phyloP scores from a whole-genome alignment of 257 asterid species.

The Solanum piurae region DNA sequence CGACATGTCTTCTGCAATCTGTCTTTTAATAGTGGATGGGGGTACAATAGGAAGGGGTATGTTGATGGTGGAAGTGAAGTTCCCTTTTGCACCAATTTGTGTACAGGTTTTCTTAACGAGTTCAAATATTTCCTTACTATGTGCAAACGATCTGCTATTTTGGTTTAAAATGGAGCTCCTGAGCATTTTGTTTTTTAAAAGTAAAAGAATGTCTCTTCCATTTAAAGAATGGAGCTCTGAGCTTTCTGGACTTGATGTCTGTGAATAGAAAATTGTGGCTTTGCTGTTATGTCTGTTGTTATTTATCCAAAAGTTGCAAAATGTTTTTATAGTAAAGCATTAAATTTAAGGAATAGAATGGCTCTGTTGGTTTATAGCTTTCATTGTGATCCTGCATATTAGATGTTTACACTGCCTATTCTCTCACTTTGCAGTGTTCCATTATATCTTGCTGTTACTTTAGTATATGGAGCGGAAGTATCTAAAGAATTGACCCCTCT shows the following conservation, averaged over 20 bases:
- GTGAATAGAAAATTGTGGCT: background rate
- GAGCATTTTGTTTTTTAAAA: background rate
- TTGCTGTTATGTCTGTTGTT: background rate
- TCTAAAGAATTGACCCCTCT: constrained; percentile 65
- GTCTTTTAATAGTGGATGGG: background rate
- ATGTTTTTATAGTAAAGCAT: background rate
- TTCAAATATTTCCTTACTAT: background rate
- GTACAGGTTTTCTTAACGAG: background rate
- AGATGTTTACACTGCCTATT: background rate
- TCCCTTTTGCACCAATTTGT: background rate
- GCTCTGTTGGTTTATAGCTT: background rate
- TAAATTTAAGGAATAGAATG: background rate
- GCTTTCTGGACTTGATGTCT: background rate
- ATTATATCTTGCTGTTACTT: constrained; percentile 41
- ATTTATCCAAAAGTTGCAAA: background rate
- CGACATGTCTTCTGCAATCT: background rate
- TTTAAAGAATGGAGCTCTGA: background rate
- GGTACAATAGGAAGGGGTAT: background rate
- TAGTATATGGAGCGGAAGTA: constrained; percentile 50
- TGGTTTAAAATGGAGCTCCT: background rate
- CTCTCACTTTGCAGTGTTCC: constrained; percentile 51
- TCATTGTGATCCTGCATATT: background rate
- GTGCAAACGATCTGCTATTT: background rate
- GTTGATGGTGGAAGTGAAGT: background rate
- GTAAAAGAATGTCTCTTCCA: background rate